Evolutionary conservation across 176 grass and related monocot genomes (phyloP), one percentile per base, ranked within the genome.

Genomic region (Cenchrus purpureus): DNA sequence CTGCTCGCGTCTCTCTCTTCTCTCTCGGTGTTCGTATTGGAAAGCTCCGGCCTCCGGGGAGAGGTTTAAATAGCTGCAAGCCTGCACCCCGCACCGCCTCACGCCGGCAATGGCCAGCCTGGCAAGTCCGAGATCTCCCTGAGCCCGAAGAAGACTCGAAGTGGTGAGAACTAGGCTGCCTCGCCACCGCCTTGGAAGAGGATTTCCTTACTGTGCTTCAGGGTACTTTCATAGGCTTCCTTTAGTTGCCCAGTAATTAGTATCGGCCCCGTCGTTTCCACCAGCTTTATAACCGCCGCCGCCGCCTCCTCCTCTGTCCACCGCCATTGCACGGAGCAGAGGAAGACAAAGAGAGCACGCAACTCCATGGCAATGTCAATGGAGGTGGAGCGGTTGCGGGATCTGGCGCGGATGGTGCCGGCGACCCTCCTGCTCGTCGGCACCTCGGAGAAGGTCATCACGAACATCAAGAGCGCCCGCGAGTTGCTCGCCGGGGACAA

Each of bases 331-430:
- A 4, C 56, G 13, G 56, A 65, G 32, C 32, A 55, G 1, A 37
- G 2, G 17, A 17, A 14, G 63, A 69, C 6, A 1, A 11, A 3
- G 34, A 77, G 63, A 62, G 59, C 28, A 4, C 19, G 31, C 53
- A 2, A 34, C 7, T 31, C 66, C 48, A 12, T 57, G 44, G 61
- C 13, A 3, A 60, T 57, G 31, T 0, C 31, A 31, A 31, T 31
- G 31, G 69, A 74, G 70, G 14, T 11, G 29, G 14, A 15, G 53
- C 19, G 20, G 50, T 68, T 65, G 7, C 60, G 68, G 61, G 70
- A 85, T 25, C 29, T 68, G 87, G 82, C 70, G 45, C 53, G 79
- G 82, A 52, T n/a, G 82, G 81, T 74, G 50, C 87, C 75, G 50
- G 82, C 56, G 44, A 74, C 28, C 20, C 76, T 89, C 28, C 87